These are phyloP conservation scores for Seiridium unicorne DNA, from an alignment of 2,329 filamentous ascomycete genomes.

Conservation along the genomic window DNA sequence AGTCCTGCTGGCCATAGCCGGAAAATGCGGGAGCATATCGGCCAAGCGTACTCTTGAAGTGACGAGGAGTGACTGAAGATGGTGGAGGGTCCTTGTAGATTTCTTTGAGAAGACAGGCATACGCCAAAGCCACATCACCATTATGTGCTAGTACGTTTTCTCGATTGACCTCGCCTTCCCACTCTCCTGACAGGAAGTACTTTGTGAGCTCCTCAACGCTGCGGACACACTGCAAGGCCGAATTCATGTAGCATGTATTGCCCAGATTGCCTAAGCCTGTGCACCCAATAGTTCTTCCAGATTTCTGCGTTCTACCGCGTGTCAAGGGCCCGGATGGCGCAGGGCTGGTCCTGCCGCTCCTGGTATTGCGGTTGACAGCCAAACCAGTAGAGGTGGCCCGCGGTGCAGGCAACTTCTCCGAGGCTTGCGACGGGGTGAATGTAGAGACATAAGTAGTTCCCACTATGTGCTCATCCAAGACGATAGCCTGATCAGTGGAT, in stretches of 20 bases:
- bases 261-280: constrained; percentile 87
- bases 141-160: constrained; percentile 83
- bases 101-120: constrained; percentile 71
- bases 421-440: constrained; percentile 29
- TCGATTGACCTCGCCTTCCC: constrained; percentile 78
- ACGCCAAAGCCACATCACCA: constrained; percentile 83
- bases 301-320: constrained; percentile 67
- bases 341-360: constrained; percentile 70
- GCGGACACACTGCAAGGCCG: constrained; percentile 88
- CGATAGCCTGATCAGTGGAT: constrained; percentile 69
- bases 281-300: constrained; percentile 70
- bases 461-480: constrained; percentile 78
- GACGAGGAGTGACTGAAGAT: constrained; percentile 71
- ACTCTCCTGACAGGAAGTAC: constrained; percentile 79
- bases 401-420: constrained; percentile 34
- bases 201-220: constrained; percentile 91
- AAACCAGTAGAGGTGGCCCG: constrained; percentile 30
- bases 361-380: constrained; percentile 36
- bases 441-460: constrained; percentile 58
- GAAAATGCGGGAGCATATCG: constrained; percentile 82
- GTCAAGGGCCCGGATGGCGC: constrained; percentile 61
- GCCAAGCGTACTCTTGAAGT: constrained; percentile 82
- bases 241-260: constrained; percentile 99
- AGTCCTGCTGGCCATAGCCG: constrained; percentile 94
- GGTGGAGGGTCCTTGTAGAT: constrained; percentile 71